phyloP scores from a whole-genome alignment of 2,329 filamentous ascomycete genomes.

The Metarhizium humberi region DNA sequence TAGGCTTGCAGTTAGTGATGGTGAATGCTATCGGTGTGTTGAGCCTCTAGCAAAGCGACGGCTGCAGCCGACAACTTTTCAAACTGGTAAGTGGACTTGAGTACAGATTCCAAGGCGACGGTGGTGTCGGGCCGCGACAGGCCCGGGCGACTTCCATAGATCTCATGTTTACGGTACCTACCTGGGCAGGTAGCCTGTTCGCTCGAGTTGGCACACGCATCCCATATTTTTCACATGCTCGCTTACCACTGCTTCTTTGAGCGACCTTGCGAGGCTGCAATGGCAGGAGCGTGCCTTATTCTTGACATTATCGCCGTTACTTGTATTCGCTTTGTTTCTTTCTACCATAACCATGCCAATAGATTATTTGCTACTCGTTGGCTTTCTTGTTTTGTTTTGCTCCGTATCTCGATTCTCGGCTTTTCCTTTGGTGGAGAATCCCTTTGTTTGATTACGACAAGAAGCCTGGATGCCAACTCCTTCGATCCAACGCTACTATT shows the following conservation, averaged over 20 bases:
- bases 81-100: not conserved
- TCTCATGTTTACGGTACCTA: not conserved
- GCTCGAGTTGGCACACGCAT: not conserved
- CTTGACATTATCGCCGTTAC: not conserved
- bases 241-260: slow-evolving; percentile 8
- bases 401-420: not conserved
- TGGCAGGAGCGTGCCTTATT: slow-evolving; percentile 4
- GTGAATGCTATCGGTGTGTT: not conserved
- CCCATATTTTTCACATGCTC: not conserved
- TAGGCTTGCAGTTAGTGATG: not conserved
- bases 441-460: not conserved
- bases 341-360: not conserved
- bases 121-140: not conserved
- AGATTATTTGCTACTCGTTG: not conserved
- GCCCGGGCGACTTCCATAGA: not conserved
- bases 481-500: not conserved
- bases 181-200: not conserved
- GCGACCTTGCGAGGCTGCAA: not conserved
- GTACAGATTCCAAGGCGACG: not conserved
- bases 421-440: not conserved
- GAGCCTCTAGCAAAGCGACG: not conserved
- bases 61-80: not conserved
- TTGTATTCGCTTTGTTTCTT: not conserved
- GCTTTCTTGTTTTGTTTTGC: not conserved
- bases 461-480: not conserved